Evolutionary conservation across 352 stramenopile species (phyloP), one percentile per base, ranked within the genome.

Genomic region (Thalassiosira ordinaria): DNA sequence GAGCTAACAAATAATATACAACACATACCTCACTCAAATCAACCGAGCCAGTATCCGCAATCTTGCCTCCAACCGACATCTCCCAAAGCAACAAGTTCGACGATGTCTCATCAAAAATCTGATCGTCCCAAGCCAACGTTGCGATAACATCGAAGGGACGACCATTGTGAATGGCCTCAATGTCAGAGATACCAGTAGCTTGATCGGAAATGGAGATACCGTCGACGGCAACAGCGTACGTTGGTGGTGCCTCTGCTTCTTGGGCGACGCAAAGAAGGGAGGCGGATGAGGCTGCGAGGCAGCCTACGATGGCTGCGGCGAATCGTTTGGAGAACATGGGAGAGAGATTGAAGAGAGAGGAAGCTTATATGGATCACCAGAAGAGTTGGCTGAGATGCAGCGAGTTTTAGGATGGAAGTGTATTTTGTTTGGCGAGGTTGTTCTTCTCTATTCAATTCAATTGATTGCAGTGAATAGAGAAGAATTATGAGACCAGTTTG

Each of bases 81-180:
- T 47, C 1, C 55, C 55, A 63, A 22, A 26, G 16, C 16, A 63
- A 13, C 9, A 29, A 7, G 29, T 63, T 63, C 27, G 0, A 47
- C 20, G 31, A 47, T 14, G 16, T 29, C 1, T 27, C 31, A 27
- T 59, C 51, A 9, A 20, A 61, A 33, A 41, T 24, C 13, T 61
- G 24, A 18, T 20, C 9, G 14, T 44, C 55, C 55, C 55, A 63
- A n/a, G 16, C n/a, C 0, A 63, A 22, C 2, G 44, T 27, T 26
- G 75, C 69, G 24, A 78, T 44, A 0, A 89, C 82, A 16, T 67
- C 16, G 13, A 81, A 74, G 9, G 33, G 41, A 41, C 73, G 53
- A 41, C 72, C 44, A 33, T 71, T 83, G 41, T 86, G 83, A 53
- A 89, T 73, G 0, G 78, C 74, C 9, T 37, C 46, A 41, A 89